Evolutionary conservation across 2,329 filamentous ascomycete genomes (phyloP), one percentile per base, ranked within the genome.

Genomic region (Aspergillus sp.): DNA sequence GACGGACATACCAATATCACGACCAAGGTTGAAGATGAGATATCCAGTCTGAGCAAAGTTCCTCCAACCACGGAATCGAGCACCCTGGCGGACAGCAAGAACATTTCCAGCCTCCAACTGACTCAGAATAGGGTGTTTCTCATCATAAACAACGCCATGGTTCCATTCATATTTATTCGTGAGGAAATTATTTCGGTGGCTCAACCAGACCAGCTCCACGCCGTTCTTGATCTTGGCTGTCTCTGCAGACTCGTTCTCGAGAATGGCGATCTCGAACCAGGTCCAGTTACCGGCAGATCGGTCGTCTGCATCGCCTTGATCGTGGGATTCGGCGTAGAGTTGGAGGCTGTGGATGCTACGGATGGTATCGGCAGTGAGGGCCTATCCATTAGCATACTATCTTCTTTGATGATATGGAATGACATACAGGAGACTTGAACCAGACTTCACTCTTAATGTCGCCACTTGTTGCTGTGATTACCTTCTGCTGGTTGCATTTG

Each of bases 241-340:
- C n/a, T 34, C 34, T 4, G 39, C 32, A 5, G 39, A 33, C n/a
- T 45, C 39, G 27, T 43, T 32, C 28, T 45, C 43, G 32, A 43
- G 36, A 26, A 45, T 42, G 12, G 43, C 43, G 7, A 45, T 5
- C 27, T 45, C 43, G 3, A 45, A 40, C 43, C 43, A 45, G 4
- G 43, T 45, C 39, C 43, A 42, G 19, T 45, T 45, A 5, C 39
- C 43, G 6, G 36, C n/a, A 10, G 42, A 40, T 2, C 19, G 7
- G 37, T 45, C 11, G 33, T 42, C 39, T 10, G 28, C 33, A 40
- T 19, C n/a, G 33, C 12, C 12, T 34, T 34, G n/a, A 5, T 34
- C 33, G 19, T 34, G 33, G n/a, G 33, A 34, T 19, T 34, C 33
- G 19, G 11, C 19, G 11, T 13, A 34, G n/a, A 34, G 12, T 19